Percentiles rank a stretch among this genome's conserved stretches.
These are phyloP conservation scores for Termitomyces heimii DNA, from an alignment of 768 basidiomycete genomes.

Conservation along the genomic window DNA sequence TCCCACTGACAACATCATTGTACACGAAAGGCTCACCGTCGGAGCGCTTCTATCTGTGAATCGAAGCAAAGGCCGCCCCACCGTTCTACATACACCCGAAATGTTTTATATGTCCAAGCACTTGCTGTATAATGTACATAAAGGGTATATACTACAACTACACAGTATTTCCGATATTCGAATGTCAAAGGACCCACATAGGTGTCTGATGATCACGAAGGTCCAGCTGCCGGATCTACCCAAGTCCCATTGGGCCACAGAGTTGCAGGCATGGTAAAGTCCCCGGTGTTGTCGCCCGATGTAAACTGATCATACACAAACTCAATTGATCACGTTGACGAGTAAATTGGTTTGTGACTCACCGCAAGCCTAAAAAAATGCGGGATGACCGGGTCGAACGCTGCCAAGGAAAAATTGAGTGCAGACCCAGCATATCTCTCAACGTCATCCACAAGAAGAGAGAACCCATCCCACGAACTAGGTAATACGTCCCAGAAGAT, in stretches of 20 bases:
- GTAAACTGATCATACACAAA: slow-evolving; percentile 35
- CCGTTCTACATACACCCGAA: not conserved
- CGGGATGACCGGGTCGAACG: slow-evolving; percentile 51
- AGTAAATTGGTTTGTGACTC: slow-evolving; percentile 23
- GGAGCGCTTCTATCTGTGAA: not conserved
- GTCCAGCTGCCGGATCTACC: slow-evolving; percentile 67
- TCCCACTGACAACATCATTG: not conserved
- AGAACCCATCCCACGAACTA: slow-evolving; percentile 67
- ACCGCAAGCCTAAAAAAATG: slow-evolving; percentile 82
- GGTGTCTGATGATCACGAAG: slow-evolving; percentile 30
- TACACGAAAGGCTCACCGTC: not conserved
- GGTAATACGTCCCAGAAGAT: slow-evolving; percentile 53
- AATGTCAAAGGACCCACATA: not conserved
- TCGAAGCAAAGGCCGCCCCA: too few species aligned
- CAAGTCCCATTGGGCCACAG: slow-evolving; percentile 80
- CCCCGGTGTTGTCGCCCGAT: slow-evolving; percentile 44
- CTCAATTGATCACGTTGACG: not conserved
- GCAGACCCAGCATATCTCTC: slow-evolving; percentile 68
- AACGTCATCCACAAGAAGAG: slow-evolving; percentile 82
- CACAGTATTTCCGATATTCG: not conserved
- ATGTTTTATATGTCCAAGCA: not conserved
- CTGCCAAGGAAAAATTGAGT: slow-evolving; percentile 65
- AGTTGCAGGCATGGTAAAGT: slow-evolving; percentile 77
- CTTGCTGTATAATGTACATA: not conserved
- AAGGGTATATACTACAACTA: not conserved